A percentile compares a stretch with the other conserved stretches of the same genome.
These are phyloP conservation scores for Thyridium curvatum DNA, from an alignment of 2,329 filamentous ascomycete species.

Conservation along the genomic window DNA sequence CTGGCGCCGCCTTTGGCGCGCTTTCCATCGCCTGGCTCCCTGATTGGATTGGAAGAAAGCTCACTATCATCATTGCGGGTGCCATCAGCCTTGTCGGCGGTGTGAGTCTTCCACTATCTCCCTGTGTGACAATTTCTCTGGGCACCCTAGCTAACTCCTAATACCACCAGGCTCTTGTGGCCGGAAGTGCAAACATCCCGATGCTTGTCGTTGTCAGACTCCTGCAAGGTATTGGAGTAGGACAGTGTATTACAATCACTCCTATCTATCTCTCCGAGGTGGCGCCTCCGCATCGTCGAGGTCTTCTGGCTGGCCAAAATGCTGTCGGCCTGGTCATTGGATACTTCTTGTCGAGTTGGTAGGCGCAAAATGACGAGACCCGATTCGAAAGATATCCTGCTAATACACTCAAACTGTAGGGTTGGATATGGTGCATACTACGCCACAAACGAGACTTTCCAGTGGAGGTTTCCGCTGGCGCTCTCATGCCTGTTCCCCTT, in stretches of 20 bases:
- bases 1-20: constrained; percentile 4
- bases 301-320: constrained; percentile 5
- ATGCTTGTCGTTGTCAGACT: constrained; percentile 1
- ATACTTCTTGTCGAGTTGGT: constrained; percentile 2
- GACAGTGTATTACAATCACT: constrained; percentile 6
- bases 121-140: not conserved
- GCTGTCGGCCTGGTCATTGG: constrained; percentile 4
- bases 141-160: no score
- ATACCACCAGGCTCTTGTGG: constrained; percentile 1
- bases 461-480: constrained; percentile 34
- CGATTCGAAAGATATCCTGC: no score
- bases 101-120: not conserved
- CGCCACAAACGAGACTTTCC: constrained; percentile 2
- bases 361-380: not conserved
- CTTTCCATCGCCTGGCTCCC: constrained; percentile 5
- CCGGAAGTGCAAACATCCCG: not conserved
- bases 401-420: not conserved
- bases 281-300: constrained; percentile 2
- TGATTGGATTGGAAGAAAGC: constrained; percentile 4
- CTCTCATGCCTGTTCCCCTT: constrained; percentile 32
- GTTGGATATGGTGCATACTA: constrained; percentile 5
- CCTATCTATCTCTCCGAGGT: constrained; percentile 5
- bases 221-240: constrained; percentile 4
- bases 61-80: constrained; percentile 3
- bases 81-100: constrained; percentile 3